Conservation (phyloP, 805 yeast species). For the Ogataea pignaliae region DNA sequence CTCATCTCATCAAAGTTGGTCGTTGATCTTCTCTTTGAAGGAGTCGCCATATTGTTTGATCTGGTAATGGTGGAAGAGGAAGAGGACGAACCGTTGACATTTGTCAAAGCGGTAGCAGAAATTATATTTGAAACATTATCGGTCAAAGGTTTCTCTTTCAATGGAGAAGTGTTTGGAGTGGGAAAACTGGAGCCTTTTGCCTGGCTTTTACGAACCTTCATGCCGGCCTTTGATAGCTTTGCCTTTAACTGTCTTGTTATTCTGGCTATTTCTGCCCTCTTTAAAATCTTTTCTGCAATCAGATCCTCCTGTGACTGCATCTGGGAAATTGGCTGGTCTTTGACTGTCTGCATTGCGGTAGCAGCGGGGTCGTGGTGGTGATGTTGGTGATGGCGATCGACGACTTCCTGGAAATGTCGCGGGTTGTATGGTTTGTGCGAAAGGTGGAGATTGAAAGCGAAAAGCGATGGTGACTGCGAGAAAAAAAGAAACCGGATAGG, state of each 20-base stretch:
- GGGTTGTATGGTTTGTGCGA: too few species aligned
- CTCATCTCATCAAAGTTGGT: slow-evolving; percentile 11
- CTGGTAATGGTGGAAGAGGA: background rate
- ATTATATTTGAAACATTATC: slow-evolving; percentile 11
- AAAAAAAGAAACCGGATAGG: too few species aligned
- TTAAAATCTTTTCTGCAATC: slow-evolving; percentile 40
- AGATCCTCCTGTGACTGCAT: slow-evolving; percentile 29
- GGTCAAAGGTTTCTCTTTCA: background rate
- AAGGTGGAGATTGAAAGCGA: too few species aligned
- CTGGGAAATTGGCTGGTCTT: too few species aligned
- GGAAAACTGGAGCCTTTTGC: slow-evolving; percentile 14
- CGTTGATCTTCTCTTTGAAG: slow-evolving; percentile 25
- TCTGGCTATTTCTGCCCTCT: slow-evolving; percentile 42
- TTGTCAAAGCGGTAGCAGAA: slow-evolving; percentile 16
- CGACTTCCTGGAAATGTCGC: too few species aligned
- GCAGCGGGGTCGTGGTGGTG: too few species aligned
- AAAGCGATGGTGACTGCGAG: too few species aligned
- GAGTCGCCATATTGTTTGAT: slow-evolving; percentile 17
- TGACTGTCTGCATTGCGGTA: too few species aligned
- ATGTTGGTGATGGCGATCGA: too few species aligned
- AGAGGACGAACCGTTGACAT: slow-evolving; percentile 10
- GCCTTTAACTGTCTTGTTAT: slow-evolving; percentile 40
- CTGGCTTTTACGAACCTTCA: slow-evolving; percentile 31
- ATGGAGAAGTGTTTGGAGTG: slow-evolving; percentile 13
- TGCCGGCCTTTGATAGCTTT: slow-evolving; percentile 38